phyloP scores from a whole-genome alignment of 305 asterid genomes.

The Solanum hybrid region DNA sequence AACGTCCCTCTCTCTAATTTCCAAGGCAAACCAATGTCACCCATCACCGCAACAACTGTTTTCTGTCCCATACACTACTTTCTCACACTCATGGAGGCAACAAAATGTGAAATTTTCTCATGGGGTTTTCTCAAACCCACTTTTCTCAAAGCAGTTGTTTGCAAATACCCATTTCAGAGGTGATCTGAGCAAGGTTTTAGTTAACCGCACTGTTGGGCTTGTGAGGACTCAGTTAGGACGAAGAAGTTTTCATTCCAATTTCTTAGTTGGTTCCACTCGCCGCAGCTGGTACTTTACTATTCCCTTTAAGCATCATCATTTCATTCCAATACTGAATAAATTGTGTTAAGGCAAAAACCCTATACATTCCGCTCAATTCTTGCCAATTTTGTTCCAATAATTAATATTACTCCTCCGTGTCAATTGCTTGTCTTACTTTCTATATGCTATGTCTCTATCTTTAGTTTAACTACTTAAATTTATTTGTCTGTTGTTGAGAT shows the following conservation, averaged over 20 bases:
- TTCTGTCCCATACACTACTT: slow-evolving; percentile 23
- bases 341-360: neutral
- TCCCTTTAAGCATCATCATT: neutral
- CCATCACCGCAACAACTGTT: slow-evolving; percentile 14
- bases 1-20: slow-evolving; percentile 13
- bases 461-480: neutral
- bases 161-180: slow-evolving; percentile 22
- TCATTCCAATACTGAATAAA: neutral
- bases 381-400: neutral
- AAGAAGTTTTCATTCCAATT: slow-evolving; percentile 33
- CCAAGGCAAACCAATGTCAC: slow-evolving; percentile 14
- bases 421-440: neutral
- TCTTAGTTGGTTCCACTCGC: slow-evolving; percentile 32
- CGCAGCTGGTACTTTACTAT: slow-evolving; percentile 33
- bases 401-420: neutral
- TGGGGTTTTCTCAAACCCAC: slow-evolving; percentile 29
- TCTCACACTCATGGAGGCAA: slow-evolving; percentile 18
- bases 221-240: slow-evolving; percentile 11
- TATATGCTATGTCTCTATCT: neutral
- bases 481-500: neutral
- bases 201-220: slow-evolving; percentile 14
- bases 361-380: neutral
- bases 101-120: slow-evolving; percentile 17
- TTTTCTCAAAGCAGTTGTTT: slow-evolving; percentile 23
- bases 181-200: slow-evolving; percentile 23